These are phyloP conservation scores for Coniosporium apollinis DNA, from an alignment of 495 filamentous ascomycete genomes.

Conservation along the genomic window DNA sequence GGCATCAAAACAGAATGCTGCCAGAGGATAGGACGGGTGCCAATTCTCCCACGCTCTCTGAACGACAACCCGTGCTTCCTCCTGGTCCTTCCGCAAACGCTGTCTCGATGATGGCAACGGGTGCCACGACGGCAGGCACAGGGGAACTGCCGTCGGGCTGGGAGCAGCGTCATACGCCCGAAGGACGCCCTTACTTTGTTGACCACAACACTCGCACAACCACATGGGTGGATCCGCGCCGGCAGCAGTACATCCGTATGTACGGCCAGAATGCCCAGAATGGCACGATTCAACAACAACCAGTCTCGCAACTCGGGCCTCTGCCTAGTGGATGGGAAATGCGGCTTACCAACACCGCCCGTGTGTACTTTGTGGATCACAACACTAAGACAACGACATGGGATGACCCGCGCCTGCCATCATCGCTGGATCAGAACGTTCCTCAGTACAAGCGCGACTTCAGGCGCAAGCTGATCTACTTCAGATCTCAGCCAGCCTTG, in stretches of 20 bases:
- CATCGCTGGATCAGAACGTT: constrained; percentile 93
- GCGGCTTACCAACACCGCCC: constrained; percentile 92
- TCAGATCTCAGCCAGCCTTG: constrained; percentile 92
- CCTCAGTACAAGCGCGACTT: constrained; percentile 99
- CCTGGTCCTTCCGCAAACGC: constrained; percentile 34
- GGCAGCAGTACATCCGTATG: constrained; percentile 97
- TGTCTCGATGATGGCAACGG: constrained; percentile 83
- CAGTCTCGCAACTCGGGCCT: constrained; percentile 93
- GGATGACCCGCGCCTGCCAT: constrained; percentile 92
- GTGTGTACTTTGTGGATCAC: constrained; percentile 98
- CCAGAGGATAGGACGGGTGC: constrained; percentile 92
- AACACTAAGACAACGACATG: constrained; percentile 99
- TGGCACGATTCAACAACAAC: constrained; percentile 90
- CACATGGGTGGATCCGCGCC: constrained; percentile 96
- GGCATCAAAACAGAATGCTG: constrained; percentile 88
- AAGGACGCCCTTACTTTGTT: constrained; percentile 94
- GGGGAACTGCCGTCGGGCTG: constrained; percentile 91
- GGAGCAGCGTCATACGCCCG: constrained; percentile 90
- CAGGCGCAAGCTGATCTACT: constrained; percentile 93
- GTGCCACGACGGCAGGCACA: constrained; percentile 83
- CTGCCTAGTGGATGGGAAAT: constrained; percentile 98
- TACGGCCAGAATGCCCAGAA: constrained; percentile 68
- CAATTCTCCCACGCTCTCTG: constrained; percentile 68
- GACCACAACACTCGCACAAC: constrained; percentile 98
- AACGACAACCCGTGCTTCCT: constrained; percentile 37